Conservation (phyloP, 2,329 filamentous ascomycete genomes). For the Trichoderma koningii region DNA sequence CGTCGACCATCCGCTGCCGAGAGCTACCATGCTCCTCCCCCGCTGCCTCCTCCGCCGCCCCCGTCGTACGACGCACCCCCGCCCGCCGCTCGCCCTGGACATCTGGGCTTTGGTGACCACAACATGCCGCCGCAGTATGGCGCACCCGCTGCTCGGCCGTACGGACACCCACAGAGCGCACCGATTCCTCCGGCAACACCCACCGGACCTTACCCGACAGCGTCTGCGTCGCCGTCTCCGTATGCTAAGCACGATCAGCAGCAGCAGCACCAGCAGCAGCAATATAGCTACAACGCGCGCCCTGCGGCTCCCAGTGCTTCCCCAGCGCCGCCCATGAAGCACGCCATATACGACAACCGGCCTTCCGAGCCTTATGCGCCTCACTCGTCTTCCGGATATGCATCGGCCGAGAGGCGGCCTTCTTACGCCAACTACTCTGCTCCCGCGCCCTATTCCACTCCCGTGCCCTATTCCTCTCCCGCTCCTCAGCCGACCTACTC, state of each 20-base stretch:
- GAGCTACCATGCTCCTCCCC: constrained; percentile 43
- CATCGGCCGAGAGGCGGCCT: constrained; percentile 37
- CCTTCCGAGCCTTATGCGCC: constrained; percentile 44
- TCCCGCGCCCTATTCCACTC: constrained; percentile 32
- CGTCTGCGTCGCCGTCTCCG: constrained; percentile 42
- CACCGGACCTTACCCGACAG: constrained; percentile 39
- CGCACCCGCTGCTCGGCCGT: constrained; percentile 38
- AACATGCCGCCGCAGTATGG: constrained; percentile 41
- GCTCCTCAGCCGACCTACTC: constrained; percentile 30
- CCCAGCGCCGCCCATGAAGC: constrained; percentile 37
- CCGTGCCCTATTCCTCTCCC: constrained; percentile 35
- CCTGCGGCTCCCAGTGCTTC: constrained; percentile 38
- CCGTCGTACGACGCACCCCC: constrained; percentile 37
- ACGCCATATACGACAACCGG: constrained; percentile 44
- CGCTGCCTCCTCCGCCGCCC: constrained; percentile 39
- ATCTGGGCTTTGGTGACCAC: constrained; percentile 42
- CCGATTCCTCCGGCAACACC: constrained; percentile 41
- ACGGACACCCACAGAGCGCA: constrained; percentile 40
- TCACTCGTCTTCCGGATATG: constrained; percentile 42
- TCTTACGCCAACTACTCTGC: constrained; percentile 36
- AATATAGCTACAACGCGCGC: constrained; percentile 37
- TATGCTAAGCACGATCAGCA: constrained; percentile 44
- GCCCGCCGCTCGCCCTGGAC: constrained; percentile 34
- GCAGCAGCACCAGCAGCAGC: constrained; percentile 51
- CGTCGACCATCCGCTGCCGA: constrained; percentile 54